Evolutionary conservation across 495 filamentous ascomycete genomes (phyloP).

Genomic region (Annulohypoxylon bovei): DNA sequence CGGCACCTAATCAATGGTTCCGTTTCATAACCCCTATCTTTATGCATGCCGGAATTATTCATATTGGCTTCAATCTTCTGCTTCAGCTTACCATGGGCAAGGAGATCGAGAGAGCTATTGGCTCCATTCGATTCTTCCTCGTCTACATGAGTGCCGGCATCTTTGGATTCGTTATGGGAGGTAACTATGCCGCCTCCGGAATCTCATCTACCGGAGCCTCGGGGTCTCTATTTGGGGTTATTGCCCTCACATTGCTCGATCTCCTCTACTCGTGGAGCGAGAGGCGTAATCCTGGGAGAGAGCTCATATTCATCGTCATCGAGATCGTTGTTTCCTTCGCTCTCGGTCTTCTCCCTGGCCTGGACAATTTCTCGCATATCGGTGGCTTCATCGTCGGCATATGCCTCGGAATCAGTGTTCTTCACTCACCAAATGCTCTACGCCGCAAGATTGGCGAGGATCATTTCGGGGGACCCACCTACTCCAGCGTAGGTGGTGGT

Average conservation of each 20-base stretch:
- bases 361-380: conserved; percentile 98
- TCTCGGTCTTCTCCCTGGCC: conserved; percentile 86
- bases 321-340: conserved; percentile 91
- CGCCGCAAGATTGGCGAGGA: conserved; percentile 79
- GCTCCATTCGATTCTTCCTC: conserved; percentile 82
- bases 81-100: conserved; percentile 86
- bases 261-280: conserved; percentile 90
- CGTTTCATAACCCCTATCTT: conserved; percentile 97
- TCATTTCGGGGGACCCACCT: conserved; percentile 53
- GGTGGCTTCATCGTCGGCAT: conserved; percentile 95
- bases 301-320: conserved; percentile 83
- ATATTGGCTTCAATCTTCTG: conserved; percentile 94
- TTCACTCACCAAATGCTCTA: conserved; percentile 86
- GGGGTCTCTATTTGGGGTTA: conserved; percentile 87
- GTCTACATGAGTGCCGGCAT: conserved; percentile 93
- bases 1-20: conserved; percentile 92
- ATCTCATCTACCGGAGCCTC: conserved; percentile 89
- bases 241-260: conserved; percentile 88
- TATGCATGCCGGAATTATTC: conserved; percentile 89
- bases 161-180: conserved; percentile 95
- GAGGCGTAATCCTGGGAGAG: conserved; percentile 75
- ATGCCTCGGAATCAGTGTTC: conserved; percentile 82
- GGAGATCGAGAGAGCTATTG: conserved; percentile 91
- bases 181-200: conserved; percentile 84
- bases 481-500: conserved; percentile 52